phyloP scores from a whole-genome alignment of 1,139 yeast species.

The Entelexis paramagnoliae region DNA sequence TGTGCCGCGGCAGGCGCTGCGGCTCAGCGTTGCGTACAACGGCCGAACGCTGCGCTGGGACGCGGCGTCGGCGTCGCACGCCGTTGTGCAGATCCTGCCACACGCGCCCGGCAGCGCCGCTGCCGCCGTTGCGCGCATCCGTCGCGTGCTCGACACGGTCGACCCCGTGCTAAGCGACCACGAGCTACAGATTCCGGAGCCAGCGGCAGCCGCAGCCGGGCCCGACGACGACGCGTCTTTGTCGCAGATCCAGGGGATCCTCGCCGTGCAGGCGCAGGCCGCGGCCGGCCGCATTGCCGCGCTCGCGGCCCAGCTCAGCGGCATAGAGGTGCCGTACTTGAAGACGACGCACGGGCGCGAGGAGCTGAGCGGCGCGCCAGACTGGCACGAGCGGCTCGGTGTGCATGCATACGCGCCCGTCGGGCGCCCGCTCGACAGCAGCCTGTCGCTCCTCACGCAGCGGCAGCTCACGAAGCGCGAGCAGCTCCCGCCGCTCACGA shows the following conservation, averaged over 20 bases:
- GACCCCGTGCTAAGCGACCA: conserved; percentile 17
- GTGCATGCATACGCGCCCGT: conserved; percentile 19
- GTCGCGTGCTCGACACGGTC: background rate
- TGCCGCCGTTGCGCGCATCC: background rate
- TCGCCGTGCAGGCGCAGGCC: conserved; percentile 11
- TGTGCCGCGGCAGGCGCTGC: conserved; percentile 9
- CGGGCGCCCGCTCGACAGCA: conserved; percentile 21
- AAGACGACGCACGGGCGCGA: conserved; percentile 9
- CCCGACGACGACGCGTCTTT: background rate
- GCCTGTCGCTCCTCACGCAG: conserved; percentile 21
- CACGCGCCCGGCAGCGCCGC: background rate
- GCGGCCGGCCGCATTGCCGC: conserved; percentile 19
- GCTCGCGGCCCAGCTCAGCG: background rate
- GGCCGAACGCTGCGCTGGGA: background rate
- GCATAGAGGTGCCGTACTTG: conserved; percentile 13
- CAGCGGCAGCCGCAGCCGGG: background rate
- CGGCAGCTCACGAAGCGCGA: conserved; percentile 3
- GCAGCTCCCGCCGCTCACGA: conserved; percentile 6
- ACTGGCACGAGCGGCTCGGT: conserved; percentile 14
- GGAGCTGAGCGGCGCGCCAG: conserved; percentile 10
- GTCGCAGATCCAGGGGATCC: background rate
- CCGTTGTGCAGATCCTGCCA: conserved; percentile 3
- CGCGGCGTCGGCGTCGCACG: background rate
- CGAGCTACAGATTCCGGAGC: conserved; percentile 15
- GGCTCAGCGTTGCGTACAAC: conserved; percentile 2